A percentile compares a stretch with the other conserved stretches of the same genome.
phyloP scores from a whole-genome alignment of 2,329 filamentous ascomycete species.

The Penicillium occitanis region DNA sequence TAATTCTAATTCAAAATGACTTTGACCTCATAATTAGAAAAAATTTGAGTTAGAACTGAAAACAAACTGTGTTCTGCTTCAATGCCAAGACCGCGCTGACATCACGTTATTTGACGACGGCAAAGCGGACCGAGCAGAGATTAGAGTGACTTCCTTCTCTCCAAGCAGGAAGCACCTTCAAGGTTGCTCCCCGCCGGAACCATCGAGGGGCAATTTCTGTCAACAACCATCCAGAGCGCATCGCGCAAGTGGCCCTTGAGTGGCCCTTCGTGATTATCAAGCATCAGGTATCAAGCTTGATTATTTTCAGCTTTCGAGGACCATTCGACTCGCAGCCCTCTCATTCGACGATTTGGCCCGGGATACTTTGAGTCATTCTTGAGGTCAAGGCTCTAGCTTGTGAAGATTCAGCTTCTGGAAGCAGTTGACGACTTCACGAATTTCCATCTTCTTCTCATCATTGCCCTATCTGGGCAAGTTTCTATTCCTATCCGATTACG shows the following conservation, averaged over 20 bases:
- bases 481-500: background rate
- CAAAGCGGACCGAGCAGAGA: background rate
- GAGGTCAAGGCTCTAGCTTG: background rate
- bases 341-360: background rate
- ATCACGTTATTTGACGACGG: conserved; percentile 3
- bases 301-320: background rate
- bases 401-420: background rate
- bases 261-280: conserved; percentile 8
- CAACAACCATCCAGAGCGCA: conserved; percentile 17
- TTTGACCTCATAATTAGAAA: background rate
- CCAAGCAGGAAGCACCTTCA: background rate
- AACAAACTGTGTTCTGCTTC: background rate
- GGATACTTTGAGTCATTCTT: background rate
- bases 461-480: background rate
- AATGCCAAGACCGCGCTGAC: conserved; percentile 6
- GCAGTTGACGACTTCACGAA: background rate
- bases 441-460: background rate
- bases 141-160: background rate
- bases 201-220: conserved; percentile 19
- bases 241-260: conserved; percentile 16
- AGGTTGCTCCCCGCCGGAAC: conserved; percentile 11
- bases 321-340: background rate
- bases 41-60: background rate
- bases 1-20: background rate
- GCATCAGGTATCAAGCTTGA: background rate